A percentile compares a stretch with the other conserved stretches of the same genome.
Conservation (phyloP, 768 basidiomycete species). For the Fistulinella prunicolor region DNA sequence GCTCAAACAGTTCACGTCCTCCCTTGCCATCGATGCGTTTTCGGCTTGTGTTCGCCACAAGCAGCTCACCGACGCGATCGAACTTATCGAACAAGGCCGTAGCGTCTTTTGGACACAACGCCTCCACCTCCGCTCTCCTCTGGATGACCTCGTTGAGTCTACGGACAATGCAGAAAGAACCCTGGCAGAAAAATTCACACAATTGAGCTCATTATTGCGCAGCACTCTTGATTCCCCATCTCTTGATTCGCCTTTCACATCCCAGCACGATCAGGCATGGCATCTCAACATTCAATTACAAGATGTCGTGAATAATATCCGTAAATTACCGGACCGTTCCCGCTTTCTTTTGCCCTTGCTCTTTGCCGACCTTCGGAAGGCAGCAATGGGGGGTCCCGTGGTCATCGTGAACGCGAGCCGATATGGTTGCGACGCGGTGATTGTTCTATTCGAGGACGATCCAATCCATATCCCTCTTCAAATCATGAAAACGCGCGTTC, state of each 20-base stretch:
- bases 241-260: neutral
- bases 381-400: constrained; percentile 25
- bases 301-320: constrained; percentile 12
- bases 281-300: neutral
- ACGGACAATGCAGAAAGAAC: neutral
- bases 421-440: constrained; percentile 34
- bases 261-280: constrained; percentile 3
- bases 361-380: constrained; percentile 11
- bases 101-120: constrained; percentile 18
- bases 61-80: constrained; percentile 17
- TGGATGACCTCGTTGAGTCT: neutral
- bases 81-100: constrained; percentile 32
- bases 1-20: neutral
- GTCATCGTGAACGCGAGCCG: constrained; percentile 31
- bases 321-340: constrained; percentile 18
- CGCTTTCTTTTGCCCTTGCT: constrained; percentile 24
- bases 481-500: neutral
- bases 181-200: neutral
- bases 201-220: constrained; percentile 3
- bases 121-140: constrained; percentile 9
- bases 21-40: constrained; percentile 9
- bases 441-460: constrained; percentile 8
- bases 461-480: constrained; percentile 7
- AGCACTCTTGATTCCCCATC: constrained; percentile 2
- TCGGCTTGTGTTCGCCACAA: constrained; percentile 10